Evolutionary conservation across 352 stramenopile genomes (phyloP), one percentile per base, ranked within the genome.

Genomic region (Phytophthora fragariaefolia): DNA sequence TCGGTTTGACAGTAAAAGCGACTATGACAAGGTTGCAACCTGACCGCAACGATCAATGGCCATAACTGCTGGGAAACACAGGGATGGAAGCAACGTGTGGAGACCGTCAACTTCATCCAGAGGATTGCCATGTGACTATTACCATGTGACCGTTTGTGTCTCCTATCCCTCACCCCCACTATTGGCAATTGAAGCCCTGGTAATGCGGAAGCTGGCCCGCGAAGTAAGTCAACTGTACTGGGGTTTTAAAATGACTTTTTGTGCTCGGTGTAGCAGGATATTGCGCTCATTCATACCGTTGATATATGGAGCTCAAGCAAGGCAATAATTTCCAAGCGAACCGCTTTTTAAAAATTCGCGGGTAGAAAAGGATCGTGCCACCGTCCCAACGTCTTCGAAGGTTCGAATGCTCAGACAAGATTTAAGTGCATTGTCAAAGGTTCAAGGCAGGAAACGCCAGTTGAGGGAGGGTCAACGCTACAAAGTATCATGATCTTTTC

Each of bases 41-140:
- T 47, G 28, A 10, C n/a, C 23, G 32, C 32, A 40, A 24, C n/a
- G 34, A 22, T 43, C 38, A 17, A 46, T 52, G n/a, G 28, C 32
- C 5, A 18, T 26, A 5, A n/a, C 46, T 54, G 32, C 40, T 17
- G 8, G 26, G 30, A 56, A 62, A 51, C 60, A 68, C 42, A 24
- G 51, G 22, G 36, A 15, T n/a, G 12, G 45, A 40, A 30, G 8
- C 17, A 6, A 50, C n/a, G 22, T 8, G n/a, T n/a, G 15, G 30
- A 18, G 28, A 20, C 38, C 53, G 48, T 20, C 48, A 27, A 50
- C 26, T 26, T 5, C 20, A 3, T 7, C 22, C 53, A 61, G 38
- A 51, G 32, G 53, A 23, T 30, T 26, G n/a, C 7, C n/a, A 26
- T 48, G 40, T 9, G n/a, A 26, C 40, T 48, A 15, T 7, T 26